A percentile compares a stretch with the other conserved stretches of the same genome.
Conservation (phyloP, 2,329 filamentous ascomycete species). For the Ampelomyces quisqualis region DNA sequence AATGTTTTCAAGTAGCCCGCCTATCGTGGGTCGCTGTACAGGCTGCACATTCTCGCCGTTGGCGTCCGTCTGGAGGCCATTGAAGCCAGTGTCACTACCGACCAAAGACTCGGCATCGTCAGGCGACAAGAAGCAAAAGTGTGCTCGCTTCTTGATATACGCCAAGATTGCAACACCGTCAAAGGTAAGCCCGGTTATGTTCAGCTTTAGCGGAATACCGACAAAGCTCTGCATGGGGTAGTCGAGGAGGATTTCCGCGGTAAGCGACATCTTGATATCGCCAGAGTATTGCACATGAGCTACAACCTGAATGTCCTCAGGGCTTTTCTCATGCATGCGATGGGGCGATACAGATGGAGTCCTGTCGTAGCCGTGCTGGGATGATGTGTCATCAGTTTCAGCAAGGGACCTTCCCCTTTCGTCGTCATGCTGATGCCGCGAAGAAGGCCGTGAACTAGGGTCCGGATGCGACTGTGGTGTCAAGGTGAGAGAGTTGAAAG, state of each 20-base stretch:
- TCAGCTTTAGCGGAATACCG: conserved; percentile 88
- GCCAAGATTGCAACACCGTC: conserved; percentile 92
- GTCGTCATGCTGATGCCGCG: conserved; percentile 44
- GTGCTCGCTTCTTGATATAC: conserved; percentile 82
- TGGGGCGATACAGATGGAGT: conserved; percentile 47
- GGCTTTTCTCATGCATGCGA: conserved; percentile 68
- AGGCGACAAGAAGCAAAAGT: conserved; percentile 91
- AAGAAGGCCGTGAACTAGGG: conserved; percentile 48
- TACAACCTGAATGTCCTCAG: conserved; percentile 89
- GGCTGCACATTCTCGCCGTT: conserved; percentile 28
- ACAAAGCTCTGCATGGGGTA: conserved; percentile 99
- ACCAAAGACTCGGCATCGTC: conserved; percentile 78
- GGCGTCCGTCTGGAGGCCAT: conserved; percentile 28
- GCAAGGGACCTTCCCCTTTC: conserved; percentile 31
- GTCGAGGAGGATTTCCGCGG: conserved; percentile 92
- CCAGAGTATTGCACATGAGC: conserved; percentile 88
- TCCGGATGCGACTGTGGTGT: conserved; percentile 51
- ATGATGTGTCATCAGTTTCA: conserved; percentile 28
- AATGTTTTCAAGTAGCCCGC: conserved; percentile 85
- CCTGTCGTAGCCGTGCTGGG: conserved; percentile 31
- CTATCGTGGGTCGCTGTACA: conserved; percentile 54
- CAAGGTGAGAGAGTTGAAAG: conserved; percentile 49
- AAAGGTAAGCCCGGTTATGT: conserved; percentile 92
- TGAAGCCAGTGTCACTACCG: conserved; percentile 46
- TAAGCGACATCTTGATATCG: conserved; percentile 82